Conservation (phyloP, 129 eudicot genomes). For the Chrysanthemum makinoi region DNA sequence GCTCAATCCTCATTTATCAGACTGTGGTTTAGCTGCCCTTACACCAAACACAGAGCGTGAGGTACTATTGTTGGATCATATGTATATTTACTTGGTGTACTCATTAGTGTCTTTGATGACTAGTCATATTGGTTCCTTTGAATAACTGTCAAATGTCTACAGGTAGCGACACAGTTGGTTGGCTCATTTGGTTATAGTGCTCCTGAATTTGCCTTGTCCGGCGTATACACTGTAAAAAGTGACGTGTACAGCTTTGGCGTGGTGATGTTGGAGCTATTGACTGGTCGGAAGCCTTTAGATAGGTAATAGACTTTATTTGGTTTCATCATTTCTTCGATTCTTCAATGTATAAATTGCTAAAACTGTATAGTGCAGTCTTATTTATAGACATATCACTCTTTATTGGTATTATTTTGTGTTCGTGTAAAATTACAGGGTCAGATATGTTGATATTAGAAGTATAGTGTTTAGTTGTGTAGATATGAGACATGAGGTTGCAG, state of each 20-base stretch:
- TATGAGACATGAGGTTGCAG: no score
- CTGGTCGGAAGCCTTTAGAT: slow-evolving; percentile 90
- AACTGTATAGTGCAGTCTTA: no score
- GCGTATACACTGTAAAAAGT: slow-evolving; percentile 86
- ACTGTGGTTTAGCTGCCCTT: slow-evolving; percentile 89
- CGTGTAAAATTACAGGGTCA: no score
- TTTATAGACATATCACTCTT: no score
- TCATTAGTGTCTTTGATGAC: background rate
- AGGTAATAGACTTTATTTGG: slow-evolving; percentile 42
- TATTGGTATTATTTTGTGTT: no score
- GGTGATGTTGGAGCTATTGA: slow-evolving; percentile 93
- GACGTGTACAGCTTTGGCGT: slow-evolving; percentile 98
- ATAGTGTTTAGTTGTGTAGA: no score
- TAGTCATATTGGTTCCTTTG: background rate
- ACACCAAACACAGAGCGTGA: slow-evolving; percentile 91
- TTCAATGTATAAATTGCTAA: no score
- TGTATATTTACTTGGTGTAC: background rate
- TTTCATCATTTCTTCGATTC: no score
- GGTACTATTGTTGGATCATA: slow-evolving; percentile 38
- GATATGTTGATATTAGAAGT: no score
- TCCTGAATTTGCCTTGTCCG: slow-evolving; percentile 92
- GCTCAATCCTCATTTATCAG: slow-evolving; percentile 92
- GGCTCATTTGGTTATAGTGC: slow-evolving; percentile 99
- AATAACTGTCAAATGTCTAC: no score
- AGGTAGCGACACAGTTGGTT: slow-evolving; percentile 76